A percentile compares a stretch with the other conserved stretches of the same genome.
phyloP scores from a whole-genome alignment of 2,329 filamentous ascomycete genomes.

The Plenodomus tracheiphilus region DNA sequence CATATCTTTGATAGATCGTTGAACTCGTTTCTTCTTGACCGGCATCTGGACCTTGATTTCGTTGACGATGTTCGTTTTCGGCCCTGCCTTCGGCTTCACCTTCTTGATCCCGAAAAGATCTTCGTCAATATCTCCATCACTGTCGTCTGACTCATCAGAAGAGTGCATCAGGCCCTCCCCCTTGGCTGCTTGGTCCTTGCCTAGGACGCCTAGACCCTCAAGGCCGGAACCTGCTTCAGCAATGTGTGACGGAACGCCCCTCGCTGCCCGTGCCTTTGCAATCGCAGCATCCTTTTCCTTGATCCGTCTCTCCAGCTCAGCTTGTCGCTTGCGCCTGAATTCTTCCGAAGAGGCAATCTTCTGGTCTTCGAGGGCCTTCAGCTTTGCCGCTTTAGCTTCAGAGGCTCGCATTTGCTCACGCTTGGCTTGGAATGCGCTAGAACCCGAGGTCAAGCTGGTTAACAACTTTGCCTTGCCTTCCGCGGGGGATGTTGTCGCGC shows the following conservation, averaged over 20 bases:
- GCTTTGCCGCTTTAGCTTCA: conserved; percentile 28
- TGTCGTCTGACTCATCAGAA: conserved; percentile 68
- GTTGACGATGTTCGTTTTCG: conserved; percentile 43
- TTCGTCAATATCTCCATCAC: conserved; percentile 61
- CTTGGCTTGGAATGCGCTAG: conserved; percentile 33
- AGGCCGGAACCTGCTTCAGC: conserved; percentile 78
- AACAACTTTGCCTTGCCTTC: conserved; percentile 35
- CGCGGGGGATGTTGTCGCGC: conserved; percentile 18
- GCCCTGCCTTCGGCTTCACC: conserved; percentile 48
- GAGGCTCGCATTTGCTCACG: conserved; percentile 26
- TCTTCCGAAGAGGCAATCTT: conserved; percentile 43
- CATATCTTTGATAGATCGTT: conserved; percentile 88
- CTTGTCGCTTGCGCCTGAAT: conserved; percentile 74
- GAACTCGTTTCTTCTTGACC: conserved; percentile 79
- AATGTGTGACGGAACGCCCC: conserved; percentile 58
- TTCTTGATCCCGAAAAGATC: conserved; percentile 66
- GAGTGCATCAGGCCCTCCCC: conserved; percentile 91
- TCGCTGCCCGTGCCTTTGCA: conserved; percentile 65
- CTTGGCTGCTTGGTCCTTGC: conserved; percentile 75
- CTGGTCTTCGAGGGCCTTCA: conserved; percentile 28
- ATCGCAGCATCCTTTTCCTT: conserved; percentile 73
- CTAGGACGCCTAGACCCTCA: conserved; percentile 69
- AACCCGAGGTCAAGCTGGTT: conserved; percentile 31
- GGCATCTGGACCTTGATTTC: conserved; percentile 60
- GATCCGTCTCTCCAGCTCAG: conserved; percentile 73